A percentile compares a stretch with the other conserved stretches of the same genome.
Evolutionary conservation across 208 protist species (phyloP).

Genomic region (Leishmania gerbilli): DNA sequence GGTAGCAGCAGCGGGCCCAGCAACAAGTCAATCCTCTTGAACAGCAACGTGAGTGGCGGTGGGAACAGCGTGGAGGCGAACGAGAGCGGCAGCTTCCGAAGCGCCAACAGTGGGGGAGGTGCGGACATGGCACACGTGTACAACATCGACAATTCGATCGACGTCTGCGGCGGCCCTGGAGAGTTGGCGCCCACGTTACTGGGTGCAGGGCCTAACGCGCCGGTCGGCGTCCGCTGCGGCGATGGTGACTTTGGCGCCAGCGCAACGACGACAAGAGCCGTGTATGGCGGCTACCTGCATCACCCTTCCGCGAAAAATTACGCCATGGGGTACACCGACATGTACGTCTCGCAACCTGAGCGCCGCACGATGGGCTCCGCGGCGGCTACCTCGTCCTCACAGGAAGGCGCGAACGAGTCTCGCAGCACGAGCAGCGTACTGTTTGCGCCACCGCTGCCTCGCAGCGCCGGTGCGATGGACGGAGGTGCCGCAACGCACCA

Average conservation of each 20-base stretch:
- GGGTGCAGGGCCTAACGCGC: not conserved
- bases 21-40: not conserved
- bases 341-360: not conserved
- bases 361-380: not conserved
- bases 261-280: not conserved
- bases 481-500: not conserved
- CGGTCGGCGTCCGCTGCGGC: not conserved
- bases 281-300: not conserved
- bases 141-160: not conserved
- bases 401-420: not conserved
- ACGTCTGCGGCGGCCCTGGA: not conserved
- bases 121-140: not conserved
- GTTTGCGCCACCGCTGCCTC: constrained; percentile 8
- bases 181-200: not conserved
- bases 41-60: not conserved
- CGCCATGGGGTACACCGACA: not conserved
- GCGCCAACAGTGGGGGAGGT: not conserved
- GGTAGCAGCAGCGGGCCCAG: not conserved
- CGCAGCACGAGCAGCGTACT: not conserved
- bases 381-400: not conserved
- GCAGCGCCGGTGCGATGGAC: constrained; percentile 4
- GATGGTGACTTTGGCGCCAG: not conserved
- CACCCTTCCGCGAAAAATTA: not conserved
- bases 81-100: not conserved
- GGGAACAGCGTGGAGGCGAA: not conserved